These are phyloP conservation scores for Spencermartinsiella ligniputridi DNA, from an alignment of 1,139 yeast genomes.

Conservation along the genomic window DNA sequence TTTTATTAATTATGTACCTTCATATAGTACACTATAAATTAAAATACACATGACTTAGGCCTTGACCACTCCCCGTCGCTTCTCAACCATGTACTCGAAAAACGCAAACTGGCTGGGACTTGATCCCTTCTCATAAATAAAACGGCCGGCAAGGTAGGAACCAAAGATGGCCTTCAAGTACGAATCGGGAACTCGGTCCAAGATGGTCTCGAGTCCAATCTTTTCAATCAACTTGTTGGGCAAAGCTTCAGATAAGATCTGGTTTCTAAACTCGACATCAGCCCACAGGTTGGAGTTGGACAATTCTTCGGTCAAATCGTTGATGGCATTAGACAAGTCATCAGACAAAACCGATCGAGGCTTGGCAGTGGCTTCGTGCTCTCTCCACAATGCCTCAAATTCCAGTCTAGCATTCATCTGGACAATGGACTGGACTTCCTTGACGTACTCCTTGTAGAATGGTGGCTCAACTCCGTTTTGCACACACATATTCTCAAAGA, in stretches of 20 bases:
- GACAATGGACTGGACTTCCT: conserved; percentile 72
- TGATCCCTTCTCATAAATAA: conserved; percentile 82
- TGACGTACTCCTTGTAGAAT: conserved; percentile 78
- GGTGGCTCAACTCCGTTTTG: conserved; percentile 47
- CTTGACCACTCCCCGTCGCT: conserved; percentile 22
- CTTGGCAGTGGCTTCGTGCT: conserved; percentile 60
- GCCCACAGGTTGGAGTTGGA: conserved; percentile 84
- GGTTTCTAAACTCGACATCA: conserved; percentile 71
- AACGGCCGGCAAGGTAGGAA: conserved; percentile 81
- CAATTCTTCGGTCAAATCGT: conserved; percentile 84
- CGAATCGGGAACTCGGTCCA: conserved; percentile 78
- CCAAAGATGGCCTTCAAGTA: conserved; percentile 89
- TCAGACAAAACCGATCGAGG: conserved; percentile 81
- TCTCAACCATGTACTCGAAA: conserved; percentile 58
- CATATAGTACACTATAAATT: too few species aligned
- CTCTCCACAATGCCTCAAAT: conserved; percentile 82
- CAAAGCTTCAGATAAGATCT: conserved; percentile 67
- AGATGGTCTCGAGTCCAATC: conserved; percentile 71
- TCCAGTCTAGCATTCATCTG: conserved; percentile 76
- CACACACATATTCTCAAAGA: conserved; percentile 72
- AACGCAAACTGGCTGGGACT: conserved; percentile 79
- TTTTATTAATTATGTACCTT: too few species aligned
- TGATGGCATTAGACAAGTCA: conserved; percentile 78
- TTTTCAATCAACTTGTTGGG: conserved; percentile 68
- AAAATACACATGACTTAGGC: too few species aligned